Base-by-base conservation (phyloP, 73 alveolate genomes). In the Paramecium biaurelia region DNA sequence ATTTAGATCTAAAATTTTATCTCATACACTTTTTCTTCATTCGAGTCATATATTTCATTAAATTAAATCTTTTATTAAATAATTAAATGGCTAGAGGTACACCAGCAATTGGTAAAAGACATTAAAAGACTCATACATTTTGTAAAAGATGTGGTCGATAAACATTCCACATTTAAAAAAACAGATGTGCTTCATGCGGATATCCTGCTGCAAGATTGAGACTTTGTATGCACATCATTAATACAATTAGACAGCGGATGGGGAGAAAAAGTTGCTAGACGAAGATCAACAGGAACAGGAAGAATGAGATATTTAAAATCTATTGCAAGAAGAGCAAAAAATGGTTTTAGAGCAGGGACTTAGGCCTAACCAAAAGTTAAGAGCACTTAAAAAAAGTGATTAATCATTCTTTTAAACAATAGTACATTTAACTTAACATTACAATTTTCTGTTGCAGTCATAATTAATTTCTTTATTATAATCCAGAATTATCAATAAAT, bases 281-380 rank as follows among this genome's bases (percentile, higher is more conserved):
- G 97, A 67, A 92, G 82, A 49, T 93, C 96, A 41, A 93, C 84
- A 72, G 98, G 97, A 43, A 94, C 98, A 76, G 98, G 98, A 21
- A 95, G 97, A 94, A 88, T 93, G 96, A 92, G 97, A 92, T 92
- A 95, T 89, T 85, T 95, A 94, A 95, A 95, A 89, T 92, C 92
- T 72, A 92, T 95, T 53, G 82, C 93, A 56, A 94, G 97, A 94
- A 94, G 98, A 94, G 96, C 96, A 59, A 95, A 95, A 95, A 95
- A 95, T 92, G 98, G 98, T 32, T 95, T 94, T 96, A 95, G 98
- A 94, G 96, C 95, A 35, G 96, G 96, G 14, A 93, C 97, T 57
- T 34, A 63, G 37, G 95, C 97, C 76, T 23, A 42, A 49, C 94
- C 97, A 38, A 88, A 74, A 74, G 92, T 87, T 84, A 49, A 49